Evolutionary conservation across 371 early-diverging fungal genomes (phyloP).

Genomic region (Mortierella sp.): DNA sequence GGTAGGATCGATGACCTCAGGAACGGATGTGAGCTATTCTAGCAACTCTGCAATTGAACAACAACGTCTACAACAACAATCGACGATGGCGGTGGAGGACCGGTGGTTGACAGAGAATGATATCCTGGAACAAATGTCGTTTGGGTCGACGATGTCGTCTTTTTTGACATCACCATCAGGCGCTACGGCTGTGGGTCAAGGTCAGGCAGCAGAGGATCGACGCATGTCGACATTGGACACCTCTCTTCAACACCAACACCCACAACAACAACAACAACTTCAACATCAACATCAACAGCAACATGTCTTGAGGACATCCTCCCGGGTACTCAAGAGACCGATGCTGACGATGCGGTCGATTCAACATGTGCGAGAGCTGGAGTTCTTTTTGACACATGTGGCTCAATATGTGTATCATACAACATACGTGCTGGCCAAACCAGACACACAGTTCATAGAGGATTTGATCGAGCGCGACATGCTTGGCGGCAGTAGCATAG

Average conservation of each 20-base stretch:
- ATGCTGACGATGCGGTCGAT: conserved; percentile 79
- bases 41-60: conserved; percentile 8
- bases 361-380: conserved; percentile 73
- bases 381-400: conserved; percentile 80
- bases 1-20: no score
- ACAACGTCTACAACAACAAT: conserved; percentile 20
- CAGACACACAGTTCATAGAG: conserved; percentile 82
- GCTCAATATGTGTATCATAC: conserved; percentile 80
- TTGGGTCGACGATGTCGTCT: conserved; percentile 15
- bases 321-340: conserved; percentile 70
- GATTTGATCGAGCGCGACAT: conserved; percentile 79
- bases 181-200: neutral
- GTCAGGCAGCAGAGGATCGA: conserved; percentile 1
- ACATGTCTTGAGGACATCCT: neutral
- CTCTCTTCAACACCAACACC: neutral
- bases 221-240: neutral
- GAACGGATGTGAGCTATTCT: no score
- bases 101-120: conserved; percentile 44
- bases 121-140: conserved; percentile 44
- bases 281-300: conserved; percentile 8
- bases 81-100: conserved; percentile 19
- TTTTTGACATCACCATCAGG: neutral
- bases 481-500: conserved; percentile 61
- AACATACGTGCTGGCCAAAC: conserved; percentile 74
- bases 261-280: no score